phyloP scores from a whole-genome alignment of 2,329 filamentous ascomycete species.

The Diaporthe sp. region DNA sequence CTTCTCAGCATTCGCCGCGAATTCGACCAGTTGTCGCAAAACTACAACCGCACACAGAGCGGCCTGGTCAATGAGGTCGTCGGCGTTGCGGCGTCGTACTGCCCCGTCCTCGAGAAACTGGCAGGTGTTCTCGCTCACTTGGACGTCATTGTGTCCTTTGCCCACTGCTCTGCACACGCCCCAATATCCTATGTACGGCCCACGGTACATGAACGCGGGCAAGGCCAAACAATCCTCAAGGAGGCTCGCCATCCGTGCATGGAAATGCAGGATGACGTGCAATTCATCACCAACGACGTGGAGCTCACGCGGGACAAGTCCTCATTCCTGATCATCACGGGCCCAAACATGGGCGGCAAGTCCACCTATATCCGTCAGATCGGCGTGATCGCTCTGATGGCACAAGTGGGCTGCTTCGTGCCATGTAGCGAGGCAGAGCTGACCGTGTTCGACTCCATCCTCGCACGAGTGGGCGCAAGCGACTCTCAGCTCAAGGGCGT shows the following conservation, averaged over 20 bases:
- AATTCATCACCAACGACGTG: constrained; percentile 98
- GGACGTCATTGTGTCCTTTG: constrained; percentile 94
- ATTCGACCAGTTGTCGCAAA: constrained; percentile 92
- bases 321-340: constrained; percentile 96
- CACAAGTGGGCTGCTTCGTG: constrained; percentile 96
- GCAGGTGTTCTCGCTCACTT: constrained; percentile 92
- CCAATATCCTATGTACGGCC: constrained; percentile 93
- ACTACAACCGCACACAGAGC: constrained; percentile 94
- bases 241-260: constrained; percentile 97
- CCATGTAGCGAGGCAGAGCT: constrained; percentile 91
- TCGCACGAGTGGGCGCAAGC: constrained; percentile 94
- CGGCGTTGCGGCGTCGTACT: constrained; percentile 92
- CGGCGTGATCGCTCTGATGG: constrained; percentile 96
- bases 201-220: constrained; percentile 88
- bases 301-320: constrained; percentile 82
- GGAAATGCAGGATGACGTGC: constrained; percentile 98
- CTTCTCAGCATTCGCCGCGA: constrained; percentile 87
- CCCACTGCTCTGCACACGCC: constrained; percentile 93
- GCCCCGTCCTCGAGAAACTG: constrained; percentile 89
- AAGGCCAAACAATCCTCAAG: constrained; percentile 89
- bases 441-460: constrained; percentile 96
- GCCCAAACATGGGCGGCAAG: constrained; percentile 99
- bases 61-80: constrained; percentile 95
- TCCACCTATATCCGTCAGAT: constrained; percentile 98
- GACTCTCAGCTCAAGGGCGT: constrained; percentile 98